These are phyloP conservation scores for Tuber microsphaerosporum DNA, from an alignment of 495 filamentous ascomycete species.

Conservation along the genomic window DNA sequence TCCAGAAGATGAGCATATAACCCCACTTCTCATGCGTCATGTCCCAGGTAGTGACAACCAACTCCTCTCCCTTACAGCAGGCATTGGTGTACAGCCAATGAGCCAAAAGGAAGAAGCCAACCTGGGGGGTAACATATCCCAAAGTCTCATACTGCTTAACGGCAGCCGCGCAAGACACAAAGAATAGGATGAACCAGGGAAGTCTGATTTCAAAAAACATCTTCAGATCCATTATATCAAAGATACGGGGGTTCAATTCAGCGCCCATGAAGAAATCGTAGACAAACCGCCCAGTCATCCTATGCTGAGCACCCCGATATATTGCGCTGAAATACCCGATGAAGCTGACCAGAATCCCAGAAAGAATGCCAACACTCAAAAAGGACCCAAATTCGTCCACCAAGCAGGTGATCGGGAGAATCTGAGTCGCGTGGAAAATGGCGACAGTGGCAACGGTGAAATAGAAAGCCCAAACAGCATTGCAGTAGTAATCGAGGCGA, in stretches of 20 bases:
- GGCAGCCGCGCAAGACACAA: conserved; percentile 67
- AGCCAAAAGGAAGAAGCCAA: conserved; percentile 81
- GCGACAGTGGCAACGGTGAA: conserved; percentile 63
- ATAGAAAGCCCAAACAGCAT: conserved; percentile 79
- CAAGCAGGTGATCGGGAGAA: conserved; percentile 87
- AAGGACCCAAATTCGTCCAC: conserved; percentile 93
- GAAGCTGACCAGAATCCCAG: conserved; percentile 71
- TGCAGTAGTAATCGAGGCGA: conserved; percentile 89
- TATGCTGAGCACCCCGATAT: conserved; percentile 69
- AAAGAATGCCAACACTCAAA: conserved; percentile 81
- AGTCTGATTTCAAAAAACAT: conserved; percentile 99
- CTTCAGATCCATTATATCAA: conserved; percentile 91
- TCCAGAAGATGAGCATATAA: conserved; percentile 99
- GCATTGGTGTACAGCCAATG: conserved; percentile 96
- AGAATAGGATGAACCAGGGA: conserved; percentile 90
- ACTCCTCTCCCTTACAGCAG: conserved; percentile 91
- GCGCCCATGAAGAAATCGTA: conserved; percentile 99
- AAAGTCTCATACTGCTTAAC: conserved; percentile 81
- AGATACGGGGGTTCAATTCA: conserved; percentile 92
- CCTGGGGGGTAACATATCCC: conserved; percentile 86
- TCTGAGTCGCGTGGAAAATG: conserved; percentile 65
- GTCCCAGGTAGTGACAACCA: conserved; percentile 91
- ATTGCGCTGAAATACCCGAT: conserved; percentile 79
- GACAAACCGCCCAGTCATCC: conserved; percentile 84
- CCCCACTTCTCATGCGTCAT: conserved; percentile 99